Conservation (phyloP, 208 protist genomes). For the Leptomonas seymouri region DNA sequence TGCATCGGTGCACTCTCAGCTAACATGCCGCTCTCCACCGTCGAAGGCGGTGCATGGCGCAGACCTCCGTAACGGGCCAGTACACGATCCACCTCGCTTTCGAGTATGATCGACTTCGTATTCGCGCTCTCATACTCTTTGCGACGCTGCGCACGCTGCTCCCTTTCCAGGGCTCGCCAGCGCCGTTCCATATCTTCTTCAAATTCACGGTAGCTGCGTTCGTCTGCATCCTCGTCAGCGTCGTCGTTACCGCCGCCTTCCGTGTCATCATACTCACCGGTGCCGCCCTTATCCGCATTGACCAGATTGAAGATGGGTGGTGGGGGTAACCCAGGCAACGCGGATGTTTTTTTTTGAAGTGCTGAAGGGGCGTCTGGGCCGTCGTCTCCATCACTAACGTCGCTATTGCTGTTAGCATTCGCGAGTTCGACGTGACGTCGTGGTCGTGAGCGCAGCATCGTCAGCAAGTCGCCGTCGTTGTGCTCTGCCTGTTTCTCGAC, state of each 20-base stretch:
- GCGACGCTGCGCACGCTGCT: slow-evolving; percentile 30
- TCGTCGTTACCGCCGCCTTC: not conserved
- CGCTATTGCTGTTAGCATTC: not conserved
- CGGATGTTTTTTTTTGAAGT: too few species aligned
- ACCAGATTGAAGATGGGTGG: slow-evolving; percentile 1
- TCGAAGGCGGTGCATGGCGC: slow-evolving; percentile 1
- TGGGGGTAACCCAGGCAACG: not conserved
- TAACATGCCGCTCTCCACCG: not conserved
- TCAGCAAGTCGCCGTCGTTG: slow-evolving; percentile 40
- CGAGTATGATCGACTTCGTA: not conserved
- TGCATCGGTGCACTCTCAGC: not conserved
- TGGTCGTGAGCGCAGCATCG: slow-evolving; percentile 37
- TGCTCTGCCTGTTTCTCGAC: slow-evolving; percentile 49
- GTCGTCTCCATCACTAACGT: not conserved
- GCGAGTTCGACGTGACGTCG: slow-evolving; percentile 1
- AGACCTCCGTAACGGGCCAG: slow-evolving; percentile 33
- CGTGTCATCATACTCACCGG: not conserved
- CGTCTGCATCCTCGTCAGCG: slow-evolving; percentile 28
- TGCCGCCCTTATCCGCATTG: not conserved
- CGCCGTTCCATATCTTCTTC: slow-evolving; percentile 33
- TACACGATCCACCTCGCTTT: slow-evolving; percentile 21
- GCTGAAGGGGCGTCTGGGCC: not conserved
- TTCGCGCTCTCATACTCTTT: slow-evolving; percentile 12
- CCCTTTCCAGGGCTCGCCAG: slow-evolving; percentile 30
- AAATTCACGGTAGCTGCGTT: slow-evolving; percentile 26